Percentiles rank a stretch among this genome's conserved stretches.
Conservation (phyloP, 2,329 filamentous ascomycete genomes). For the Aspergillus aculeatus region DNA sequence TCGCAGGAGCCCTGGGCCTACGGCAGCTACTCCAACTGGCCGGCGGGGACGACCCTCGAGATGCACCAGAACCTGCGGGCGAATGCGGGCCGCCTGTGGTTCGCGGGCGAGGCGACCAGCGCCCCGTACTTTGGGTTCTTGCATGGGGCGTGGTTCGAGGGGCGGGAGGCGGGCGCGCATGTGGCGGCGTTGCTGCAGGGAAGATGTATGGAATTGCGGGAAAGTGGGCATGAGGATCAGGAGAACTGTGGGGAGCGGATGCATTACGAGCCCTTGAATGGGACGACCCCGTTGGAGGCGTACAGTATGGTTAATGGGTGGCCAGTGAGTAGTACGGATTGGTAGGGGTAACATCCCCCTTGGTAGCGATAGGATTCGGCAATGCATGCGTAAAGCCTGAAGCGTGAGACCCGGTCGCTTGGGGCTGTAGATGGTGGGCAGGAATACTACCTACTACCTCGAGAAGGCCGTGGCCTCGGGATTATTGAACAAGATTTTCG, state of each 20-base stretch:
- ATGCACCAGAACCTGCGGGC: slow-evolving; percentile 67
- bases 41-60: slow-evolving; percentile 60
- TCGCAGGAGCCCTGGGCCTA: slow-evolving; percentile 51
- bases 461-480: too few relatives aligned
- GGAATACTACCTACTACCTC: too few relatives aligned
- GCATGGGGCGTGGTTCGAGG: slow-evolving; percentile 62
- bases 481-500: too few relatives aligned
- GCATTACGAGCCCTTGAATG: slow-evolving; percentile 31
- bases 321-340: slow-evolving; percentile 26
- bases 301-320: slow-evolving; percentile 33
- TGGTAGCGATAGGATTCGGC: too few relatives aligned
- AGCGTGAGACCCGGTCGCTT: too few relatives aligned
- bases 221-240: not conserved
- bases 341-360: slow-evolving; percentile 6
- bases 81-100: slow-evolving; percentile 62
- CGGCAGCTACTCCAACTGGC: slow-evolving; percentile 69
- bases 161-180: slow-evolving; percentile 45
- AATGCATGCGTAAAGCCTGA: too few relatives aligned
- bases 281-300: slow-evolving; percentile 29
- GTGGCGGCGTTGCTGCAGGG: slow-evolving; percentile 28
- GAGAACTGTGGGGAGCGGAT: slow-evolving; percentile 21
- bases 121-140: slow-evolving; percentile 65
- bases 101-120: slow-evolving; percentile 64
- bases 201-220: slow-evolving; percentile 15
- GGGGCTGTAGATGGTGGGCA: too few relatives aligned